phyloP scores from a whole-genome alignment of 2,329 filamentous ascomycete species.

The Zymoseptoria crescenta region DNA sequence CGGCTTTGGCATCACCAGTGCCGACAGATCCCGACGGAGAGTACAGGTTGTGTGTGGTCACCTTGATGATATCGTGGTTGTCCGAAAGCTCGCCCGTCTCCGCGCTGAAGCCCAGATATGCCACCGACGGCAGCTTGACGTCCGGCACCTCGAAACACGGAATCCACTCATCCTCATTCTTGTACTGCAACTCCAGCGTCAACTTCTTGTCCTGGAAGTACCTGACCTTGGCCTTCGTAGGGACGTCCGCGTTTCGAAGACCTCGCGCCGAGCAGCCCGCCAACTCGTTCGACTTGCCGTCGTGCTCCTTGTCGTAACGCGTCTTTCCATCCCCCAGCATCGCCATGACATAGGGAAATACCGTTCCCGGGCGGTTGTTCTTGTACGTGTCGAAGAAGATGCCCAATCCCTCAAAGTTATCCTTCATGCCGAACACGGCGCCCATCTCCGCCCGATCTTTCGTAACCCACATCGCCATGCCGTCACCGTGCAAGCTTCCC shows the following conservation, averaged over 20 bases:
- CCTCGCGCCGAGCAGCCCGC: slow-evolving; percentile 92
- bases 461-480: slow-evolving; percentile 96
- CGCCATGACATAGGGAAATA: slow-evolving; percentile 97
- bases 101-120: slow-evolving; percentile 61
- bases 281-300: slow-evolving; percentile 87
- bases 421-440: slow-evolving; percentile 77
- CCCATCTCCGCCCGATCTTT: slow-evolving; percentile 78
- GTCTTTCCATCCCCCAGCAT: slow-evolving; percentile 93
- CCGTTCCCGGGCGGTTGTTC: slow-evolving; percentile 91
- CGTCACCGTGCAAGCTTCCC: slow-evolving; percentile 87
- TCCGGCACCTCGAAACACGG: slow-evolving; percentile 69
- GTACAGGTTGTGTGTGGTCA: slow-evolving; percentile 85
- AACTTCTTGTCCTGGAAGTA: slow-evolving; percentile 96
- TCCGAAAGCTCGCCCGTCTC: slow-evolving; percentile 96
- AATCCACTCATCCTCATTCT: slow-evolving; percentile 78
- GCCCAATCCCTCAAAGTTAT: slow-evolving; percentile 88
- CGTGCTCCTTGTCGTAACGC: slow-evolving; percentile 82
- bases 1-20: slow-evolving; percentile 45
- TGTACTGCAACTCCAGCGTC: slow-evolving; percentile 89
- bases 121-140: slow-evolving; percentile 66
- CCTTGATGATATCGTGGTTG: slow-evolving; percentile 91
- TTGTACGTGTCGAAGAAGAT: slow-evolving; percentile 99
- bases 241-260: slow-evolving; percentile 66
- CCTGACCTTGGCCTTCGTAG: slow-evolving; percentile 80
- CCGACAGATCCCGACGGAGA: slow-evolving; percentile 41